Evolutionary conservation across 2,329 filamentous ascomycete genomes (phyloP), one percentile per base, ranked within the genome.

Genomic region (Cladophialophora exuberans): DNA sequence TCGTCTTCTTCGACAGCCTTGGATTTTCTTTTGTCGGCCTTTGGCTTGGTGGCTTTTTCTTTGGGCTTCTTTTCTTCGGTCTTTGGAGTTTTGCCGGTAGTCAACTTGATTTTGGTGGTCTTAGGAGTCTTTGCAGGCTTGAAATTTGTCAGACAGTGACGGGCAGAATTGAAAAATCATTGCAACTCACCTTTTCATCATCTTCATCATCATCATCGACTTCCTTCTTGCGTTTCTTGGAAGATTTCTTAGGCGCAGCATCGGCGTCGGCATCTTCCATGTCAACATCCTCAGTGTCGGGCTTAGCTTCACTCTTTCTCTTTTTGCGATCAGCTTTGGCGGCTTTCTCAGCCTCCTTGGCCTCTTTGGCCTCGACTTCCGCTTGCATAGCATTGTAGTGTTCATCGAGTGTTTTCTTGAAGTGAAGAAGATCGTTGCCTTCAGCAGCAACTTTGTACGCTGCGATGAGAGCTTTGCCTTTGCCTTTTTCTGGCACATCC

Each of bases 361-460:
- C 84, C 66, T 90, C 87, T 61, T 85, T 79, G 63, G 86, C 87
- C 62, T 86, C 82, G 35, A 80, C 77, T 54, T 83, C 80, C 61
- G 79, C 73, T 58, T 78, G 72, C 52, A 83, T 60, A 11, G 82
- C 81, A 54, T 78, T 73, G 61, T 85, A 77, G 65, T 84, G 83
- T 23, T 80, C 76, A 13, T 70, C 67, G 41, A 97, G 80, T 59
- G 97, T 79, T 10, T 84, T 80, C 77, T 97, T 96, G 80, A 92
- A 97, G 73, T 89, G 83, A 3, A 87, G 78, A 28, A 99, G 76
- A 52, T 88, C 83, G 65, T 96, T 83, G 49, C 85, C 81, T 69
- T 96, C 86, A 11, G 87, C 80, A 9, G 92, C 93, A 56, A 97
- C 82, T 59, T 85, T 74, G 74, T 92, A 96, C 1, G 94, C 94